Base-by-base conservation (phyloP, 768 basidiomycete genomes). In the Hypsizygus marmoreus region DNA sequence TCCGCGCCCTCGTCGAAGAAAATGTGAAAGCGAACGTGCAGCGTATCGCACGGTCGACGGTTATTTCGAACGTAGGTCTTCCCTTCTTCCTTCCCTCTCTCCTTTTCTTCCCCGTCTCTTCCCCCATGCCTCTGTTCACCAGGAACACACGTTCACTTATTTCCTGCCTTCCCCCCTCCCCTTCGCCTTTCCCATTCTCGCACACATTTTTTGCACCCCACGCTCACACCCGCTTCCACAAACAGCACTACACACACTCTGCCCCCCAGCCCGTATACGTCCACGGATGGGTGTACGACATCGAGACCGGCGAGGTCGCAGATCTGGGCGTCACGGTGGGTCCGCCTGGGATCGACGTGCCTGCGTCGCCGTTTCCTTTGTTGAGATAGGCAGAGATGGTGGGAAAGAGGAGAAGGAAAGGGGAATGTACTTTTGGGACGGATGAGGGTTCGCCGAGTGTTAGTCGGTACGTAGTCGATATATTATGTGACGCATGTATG, bases 1-100 rank as follows among this genome's bases (percentile, higher is more conserved):
- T 71, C 58, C 66, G 72, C 25, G 73, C 72, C 0, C 65, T 75
- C 4, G 69, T 75, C 3, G 73, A 75, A 45, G 72, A 74, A 45
- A 73, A 74, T 30, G 68, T 73, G 10, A 73, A 59, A 36, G 53
- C 50, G 3, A 56, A 59, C 17, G 62, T 63, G 6, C 45, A 41
- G n/a, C 45, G 55, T 5, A 50, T 63, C 14, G 53, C 56, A 2
- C 43, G 38, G 6, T 57, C 55, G 16, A 30, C 30, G 0, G 47
- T 63, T 2, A 55, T 63, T 16, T 23, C 52, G 5, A 56, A 53
- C 11, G 61, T 62, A 50, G n/a, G 32, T 28, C n/a, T n/a, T n/a
- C n/a, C n/a, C n/a, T n/a, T n/a, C n/a, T n/a, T n/a, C n/a, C n/a
- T n/a, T n/a, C n/a, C n/a, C n/a, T n/a, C n/a, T n/a, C n/a, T n/a